Percentiles rank a stretch among this genome's conserved stretches.
Conservation (phyloP, 164 flowering plant genomes). For the Chloranthus sessilifolius region DNA sequence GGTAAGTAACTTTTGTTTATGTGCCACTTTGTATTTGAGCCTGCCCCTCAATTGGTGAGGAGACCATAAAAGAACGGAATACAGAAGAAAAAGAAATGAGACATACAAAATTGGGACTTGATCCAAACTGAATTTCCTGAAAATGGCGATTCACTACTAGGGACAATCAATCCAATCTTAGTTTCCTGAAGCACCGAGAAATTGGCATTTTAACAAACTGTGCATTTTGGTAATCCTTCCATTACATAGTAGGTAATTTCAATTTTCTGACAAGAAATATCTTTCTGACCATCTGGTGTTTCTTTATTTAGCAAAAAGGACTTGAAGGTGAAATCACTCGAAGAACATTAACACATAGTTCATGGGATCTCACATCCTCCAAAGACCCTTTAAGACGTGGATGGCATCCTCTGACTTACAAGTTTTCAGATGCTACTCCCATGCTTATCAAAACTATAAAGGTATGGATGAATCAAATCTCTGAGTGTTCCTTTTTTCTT, state of each 20-base stretch:
- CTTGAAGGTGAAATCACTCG: constrained; percentile 49
- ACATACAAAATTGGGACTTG: too few species aligned
- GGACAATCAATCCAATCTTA: too few species aligned
- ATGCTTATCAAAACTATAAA: constrained; percentile 48
- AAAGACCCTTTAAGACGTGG: constrained; percentile 69
- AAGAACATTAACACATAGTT: constrained; percentile 36
- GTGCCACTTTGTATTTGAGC: too few species aligned
- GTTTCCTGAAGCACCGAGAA: not conserved
- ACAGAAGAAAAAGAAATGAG: too few species aligned
- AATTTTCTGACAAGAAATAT: not conserved
- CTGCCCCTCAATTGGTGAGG: too few species aligned
- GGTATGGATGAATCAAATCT: constrained; percentile 14
- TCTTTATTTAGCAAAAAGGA: constrained; percentile 57
- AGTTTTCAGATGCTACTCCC: constrained; percentile 82
- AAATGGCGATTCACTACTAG: too few species aligned
- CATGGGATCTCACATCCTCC: constrained; percentile 86
- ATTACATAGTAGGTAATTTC: not conserved
- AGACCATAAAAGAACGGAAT: too few species aligned
- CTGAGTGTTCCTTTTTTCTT: not conserved
- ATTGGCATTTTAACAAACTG: not conserved
- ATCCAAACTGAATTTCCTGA: too few species aligned
- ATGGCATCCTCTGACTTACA: constrained; percentile 95
- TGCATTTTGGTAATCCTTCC: not conserved
- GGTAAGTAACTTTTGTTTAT: too few species aligned
- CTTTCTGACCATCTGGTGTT: not conserved